Evolutionary conservation across 2,329 filamentous ascomycete genomes (phyloP).

Genomic region (Fusarium scirpi): DNA sequence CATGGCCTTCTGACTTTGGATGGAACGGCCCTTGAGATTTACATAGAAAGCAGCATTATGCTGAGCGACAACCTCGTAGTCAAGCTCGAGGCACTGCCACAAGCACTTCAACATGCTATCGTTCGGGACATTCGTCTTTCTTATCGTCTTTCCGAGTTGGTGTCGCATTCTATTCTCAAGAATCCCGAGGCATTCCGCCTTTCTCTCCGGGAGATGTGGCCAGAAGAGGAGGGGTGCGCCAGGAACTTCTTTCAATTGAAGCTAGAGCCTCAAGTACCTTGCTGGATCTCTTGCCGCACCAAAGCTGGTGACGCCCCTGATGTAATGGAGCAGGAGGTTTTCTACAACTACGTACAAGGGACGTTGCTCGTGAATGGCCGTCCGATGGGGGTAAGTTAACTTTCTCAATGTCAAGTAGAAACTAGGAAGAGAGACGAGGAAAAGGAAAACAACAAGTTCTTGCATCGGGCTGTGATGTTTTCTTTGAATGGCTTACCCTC

Average conservation of each 20-base stretch:
- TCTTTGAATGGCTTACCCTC: background rate
- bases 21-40: conserved; percentile 23
- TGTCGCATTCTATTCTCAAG: conserved; percentile 27
- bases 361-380: conserved; percentile 52
- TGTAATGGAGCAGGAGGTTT: conserved; percentile 32
- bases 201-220: conserved; percentile 41
- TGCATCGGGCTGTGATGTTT: background rate
- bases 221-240: conserved; percentile 28
- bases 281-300: conserved; percentile 38
- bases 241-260: conserved; percentile 21
- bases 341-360: conserved; percentile 51
- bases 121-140: conserved; percentile 43
- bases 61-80: conserved; percentile 45
- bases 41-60: conserved; percentile 43
- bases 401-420: background rate
- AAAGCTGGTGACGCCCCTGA: conserved; percentile 3
- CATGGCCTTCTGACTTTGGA: conserved; percentile 12
- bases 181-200: conserved; percentile 26
- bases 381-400: conserved; percentile 42
- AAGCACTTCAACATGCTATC: conserved; percentile 33
- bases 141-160: conserved; percentile 11
- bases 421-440: no score
- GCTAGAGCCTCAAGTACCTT: background rate
- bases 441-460: background rate
- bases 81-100: conserved; percentile 33